Percentiles rank a stretch among this genome's conserved stretches.
Evolutionary conservation across 2,329 filamentous ascomycete species (phyloP).

Genomic region (Nothopassalora personata): DNA sequence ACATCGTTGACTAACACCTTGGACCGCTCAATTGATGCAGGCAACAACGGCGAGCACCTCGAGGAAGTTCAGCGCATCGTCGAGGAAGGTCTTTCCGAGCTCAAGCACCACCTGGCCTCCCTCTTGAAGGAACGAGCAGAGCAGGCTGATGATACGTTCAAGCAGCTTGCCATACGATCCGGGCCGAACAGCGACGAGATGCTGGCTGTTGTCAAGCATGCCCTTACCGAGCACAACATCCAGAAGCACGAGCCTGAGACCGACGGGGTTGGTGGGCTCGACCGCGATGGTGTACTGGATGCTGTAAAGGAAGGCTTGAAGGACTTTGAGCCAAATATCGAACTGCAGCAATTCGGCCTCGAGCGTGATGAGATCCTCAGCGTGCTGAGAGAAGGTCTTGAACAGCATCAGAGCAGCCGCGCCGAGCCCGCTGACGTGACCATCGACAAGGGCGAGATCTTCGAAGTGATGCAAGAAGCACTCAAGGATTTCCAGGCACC

Average conservation of each 20-base stretch:
- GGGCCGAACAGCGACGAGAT: constrained; percentile 63
- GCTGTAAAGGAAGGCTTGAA: constrained; percentile 90
- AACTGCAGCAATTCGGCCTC: constrained; percentile 82
- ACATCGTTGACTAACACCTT: constrained; percentile 27
- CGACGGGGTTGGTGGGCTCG: constrained; percentile 22
- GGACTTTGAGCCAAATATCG: constrained; percentile 87
- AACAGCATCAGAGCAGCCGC: constrained; percentile 59
- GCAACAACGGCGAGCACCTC: constrained; percentile 43
- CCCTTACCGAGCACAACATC: constrained; percentile 57
- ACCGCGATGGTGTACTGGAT: constrained; percentile 71
- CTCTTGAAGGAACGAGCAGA: constrained; percentile 71
- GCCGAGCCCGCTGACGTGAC: constrained; percentile 47
- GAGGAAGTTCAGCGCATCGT: constrained; percentile 73
- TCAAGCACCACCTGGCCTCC: constrained; percentile 77
- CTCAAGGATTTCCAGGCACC: constrained; percentile 69
- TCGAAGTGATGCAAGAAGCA: constrained; percentile 78
- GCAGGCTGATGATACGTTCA: constrained; percentile 32
- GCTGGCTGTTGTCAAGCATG: constrained; percentile 76
- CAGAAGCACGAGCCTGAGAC: constrained; percentile 20
- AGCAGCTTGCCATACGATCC: constrained; percentile 27
- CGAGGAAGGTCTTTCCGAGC: constrained; percentile 70
- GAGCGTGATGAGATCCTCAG: constrained; percentile 86
- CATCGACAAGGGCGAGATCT: constrained; percentile 77
- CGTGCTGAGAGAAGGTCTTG: constrained; percentile 79
- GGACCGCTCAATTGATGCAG: constrained; percentile 40